A percentile compares a stretch with the other conserved stretches of the same genome.
Conservation (phyloP, 257 asterid species). For the Buddleja alternifolia region DNA sequence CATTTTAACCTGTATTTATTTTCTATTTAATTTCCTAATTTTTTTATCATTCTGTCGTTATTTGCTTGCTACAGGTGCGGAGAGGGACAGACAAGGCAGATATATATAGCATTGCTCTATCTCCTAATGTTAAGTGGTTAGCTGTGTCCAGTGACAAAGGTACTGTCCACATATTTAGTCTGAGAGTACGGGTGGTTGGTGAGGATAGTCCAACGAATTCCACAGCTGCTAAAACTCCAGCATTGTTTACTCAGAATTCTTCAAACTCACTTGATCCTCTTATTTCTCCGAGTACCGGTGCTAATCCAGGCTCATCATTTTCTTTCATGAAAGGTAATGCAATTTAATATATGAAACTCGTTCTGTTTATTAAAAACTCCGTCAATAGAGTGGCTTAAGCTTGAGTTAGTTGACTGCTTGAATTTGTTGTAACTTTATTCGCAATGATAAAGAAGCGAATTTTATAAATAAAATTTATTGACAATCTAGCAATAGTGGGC, state of each 20-base stretch:
- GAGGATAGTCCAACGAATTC: constrained; percentile 59
- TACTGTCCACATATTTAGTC: constrained; percentile 89
- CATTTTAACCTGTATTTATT: neutral
- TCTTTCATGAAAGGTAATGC: constrained; percentile 88
- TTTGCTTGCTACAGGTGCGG: constrained; percentile 70
- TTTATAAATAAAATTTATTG: neutral
- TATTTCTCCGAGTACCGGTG: constrained; percentile 64
- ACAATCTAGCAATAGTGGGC: neutral
- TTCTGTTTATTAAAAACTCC: constrained; percentile 9
- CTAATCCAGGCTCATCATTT: constrained; percentile 84
- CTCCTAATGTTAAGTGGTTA: constrained; percentile 92
- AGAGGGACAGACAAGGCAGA: constrained; percentile 92
- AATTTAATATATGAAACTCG: constrained; percentile 18
- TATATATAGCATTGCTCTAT: constrained; percentile 75
- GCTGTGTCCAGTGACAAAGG: constrained; percentile 95
- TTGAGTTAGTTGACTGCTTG: constrained; percentile 22
- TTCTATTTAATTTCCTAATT: neutral
- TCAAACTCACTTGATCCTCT: constrained; percentile 76
- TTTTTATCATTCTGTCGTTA: constrained; percentile 20
- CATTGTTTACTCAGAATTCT: constrained; percentile 53
- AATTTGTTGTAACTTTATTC: constrained; percentile 12
- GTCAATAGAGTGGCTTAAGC: constrained; percentile 19
- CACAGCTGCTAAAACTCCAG: constrained; percentile 47
- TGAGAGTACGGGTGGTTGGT: constrained; percentile 77
- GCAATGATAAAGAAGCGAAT: constrained; percentile 11